These are phyloP conservation scores for Solanum hybrid DNA, from an alignment of 305 asterid genomes.

Conservation along the genomic window DNA sequence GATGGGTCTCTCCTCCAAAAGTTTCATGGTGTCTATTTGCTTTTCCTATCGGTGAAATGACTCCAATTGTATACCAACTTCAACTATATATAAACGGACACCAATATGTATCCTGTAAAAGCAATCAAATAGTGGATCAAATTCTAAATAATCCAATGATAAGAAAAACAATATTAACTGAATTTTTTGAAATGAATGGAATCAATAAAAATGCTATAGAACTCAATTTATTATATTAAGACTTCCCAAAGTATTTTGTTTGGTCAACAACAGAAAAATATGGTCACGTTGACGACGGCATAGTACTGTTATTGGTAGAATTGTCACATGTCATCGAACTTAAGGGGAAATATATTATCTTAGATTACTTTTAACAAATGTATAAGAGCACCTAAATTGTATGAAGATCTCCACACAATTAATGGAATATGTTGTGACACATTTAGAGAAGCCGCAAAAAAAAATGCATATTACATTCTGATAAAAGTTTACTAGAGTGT, in stretches of 20 bases:
- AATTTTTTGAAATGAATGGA: too few species aligned
- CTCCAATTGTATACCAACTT: background rate
- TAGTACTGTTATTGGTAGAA: background rate
- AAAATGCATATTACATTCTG: background rate
- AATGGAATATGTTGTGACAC: background rate
- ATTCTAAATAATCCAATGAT: too few species aligned
- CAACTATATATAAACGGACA: background rate
- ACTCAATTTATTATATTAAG: too few species aligned
- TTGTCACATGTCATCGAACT: background rate
- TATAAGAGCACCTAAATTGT: background rate
- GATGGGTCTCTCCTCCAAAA: background rate
- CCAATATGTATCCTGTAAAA: too few species aligned
- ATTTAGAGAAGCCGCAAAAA: background rate
- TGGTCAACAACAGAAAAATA: background rate
- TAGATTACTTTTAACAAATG: background rate
- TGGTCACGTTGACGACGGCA: background rate
- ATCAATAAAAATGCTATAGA: too few species aligned
- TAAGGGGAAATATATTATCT: background rate
- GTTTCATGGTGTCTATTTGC: background rate
- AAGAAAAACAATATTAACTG: too few species aligned
- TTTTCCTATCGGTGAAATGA: background rate
- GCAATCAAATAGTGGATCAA: background rate
- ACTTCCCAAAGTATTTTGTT: background rate
- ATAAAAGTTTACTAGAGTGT: too few species aligned
- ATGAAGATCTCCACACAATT: too few species aligned